Conservation (phyloP, 352 stramenopile species). For the Phytopythium boreale region DNA sequence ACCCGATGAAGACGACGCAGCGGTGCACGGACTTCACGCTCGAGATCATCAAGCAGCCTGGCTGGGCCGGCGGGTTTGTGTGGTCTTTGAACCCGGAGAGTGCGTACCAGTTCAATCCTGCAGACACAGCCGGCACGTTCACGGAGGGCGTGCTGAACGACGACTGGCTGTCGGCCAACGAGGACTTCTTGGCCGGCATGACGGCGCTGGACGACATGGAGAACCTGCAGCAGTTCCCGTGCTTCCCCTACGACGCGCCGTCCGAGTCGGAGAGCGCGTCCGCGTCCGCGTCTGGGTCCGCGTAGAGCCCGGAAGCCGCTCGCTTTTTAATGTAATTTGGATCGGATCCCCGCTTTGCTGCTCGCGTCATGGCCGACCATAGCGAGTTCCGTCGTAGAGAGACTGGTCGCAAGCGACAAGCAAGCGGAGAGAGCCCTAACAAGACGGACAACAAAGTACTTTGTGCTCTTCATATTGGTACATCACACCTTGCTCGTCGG, state of each 20-base stretch:
- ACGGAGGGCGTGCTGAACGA: conserved; percentile 45
- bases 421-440: too few species aligned
- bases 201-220: conserved; percentile 45
- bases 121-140: conserved; percentile 31
- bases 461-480: background rate
- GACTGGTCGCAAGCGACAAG: too few species aligned
- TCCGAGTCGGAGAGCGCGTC: background rate
- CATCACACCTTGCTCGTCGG: background rate
- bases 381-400: too few species aligned
- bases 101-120: conserved; percentile 63
- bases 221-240: conserved; percentile 50
- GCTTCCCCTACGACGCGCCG: conserved; percentile 23
- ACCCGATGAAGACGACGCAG: conserved; percentile 55
- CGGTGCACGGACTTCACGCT: conserved; percentile 60
- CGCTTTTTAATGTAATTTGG: conserved; percentile 2
- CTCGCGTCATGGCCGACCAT: background rate
- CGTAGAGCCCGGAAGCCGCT: background rate
- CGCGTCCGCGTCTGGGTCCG: background rate
- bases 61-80: conserved; percentile 59
- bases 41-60: conserved; percentile 44
- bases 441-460: too few species aligned
- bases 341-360: background rate
- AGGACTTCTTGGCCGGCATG: conserved; percentile 39
- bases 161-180: conserved; percentile 56
- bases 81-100: conserved; percentile 74